Conservation (phyloP, 2,329 filamentous ascomycete species). For the Chalaropsis thielavioides region DNA sequence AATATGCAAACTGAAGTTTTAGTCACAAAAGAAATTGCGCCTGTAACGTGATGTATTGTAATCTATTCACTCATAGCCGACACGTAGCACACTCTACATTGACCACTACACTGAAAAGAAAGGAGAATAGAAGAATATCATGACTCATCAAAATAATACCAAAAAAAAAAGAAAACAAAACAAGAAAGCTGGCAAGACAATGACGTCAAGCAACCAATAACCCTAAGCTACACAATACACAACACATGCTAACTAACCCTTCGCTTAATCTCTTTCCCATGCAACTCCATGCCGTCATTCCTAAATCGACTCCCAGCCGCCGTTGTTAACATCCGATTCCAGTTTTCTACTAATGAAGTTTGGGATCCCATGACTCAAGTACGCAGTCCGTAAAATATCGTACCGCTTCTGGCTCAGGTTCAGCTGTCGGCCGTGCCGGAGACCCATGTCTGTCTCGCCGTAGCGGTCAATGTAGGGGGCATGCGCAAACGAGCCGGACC, state of each 20-base stretch:
- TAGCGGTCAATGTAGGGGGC: conserved; percentile 94
- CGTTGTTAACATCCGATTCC: conserved; percentile 92
- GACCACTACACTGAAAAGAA: not conserved
- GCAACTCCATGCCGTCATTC: not conserved
- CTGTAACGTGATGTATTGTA: not conserved
- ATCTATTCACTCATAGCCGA: not conserved
- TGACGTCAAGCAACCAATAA: not conserved
- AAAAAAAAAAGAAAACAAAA: not conserved
- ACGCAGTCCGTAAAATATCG: conserved; percentile 72
- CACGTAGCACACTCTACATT: not conserved
- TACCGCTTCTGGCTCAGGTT: conserved; percentile 91
- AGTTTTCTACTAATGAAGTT: conserved; percentile 79
- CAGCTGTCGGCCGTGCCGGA: conserved; percentile 74
- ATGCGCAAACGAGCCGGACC: conserved; percentile 67
- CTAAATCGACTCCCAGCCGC: conserved; percentile 81
- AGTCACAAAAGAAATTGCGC: too few species aligned
- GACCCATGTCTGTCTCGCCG: conserved; percentile 84
- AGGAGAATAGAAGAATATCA: not conserved
- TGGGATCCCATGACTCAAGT: conserved; percentile 75
- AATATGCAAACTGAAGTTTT: not conserved
- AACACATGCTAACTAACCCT: too few species aligned
- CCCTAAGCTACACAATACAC: too few species aligned
- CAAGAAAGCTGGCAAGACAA: not conserved
- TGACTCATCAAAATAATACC: not conserved
- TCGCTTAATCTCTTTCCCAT: not conserved